These are phyloP conservation scores for Tilletiopsis washingtonensis DNA, from an alignment of 1,284 basidiomycete genomes.

Conservation along the genomic window DNA sequence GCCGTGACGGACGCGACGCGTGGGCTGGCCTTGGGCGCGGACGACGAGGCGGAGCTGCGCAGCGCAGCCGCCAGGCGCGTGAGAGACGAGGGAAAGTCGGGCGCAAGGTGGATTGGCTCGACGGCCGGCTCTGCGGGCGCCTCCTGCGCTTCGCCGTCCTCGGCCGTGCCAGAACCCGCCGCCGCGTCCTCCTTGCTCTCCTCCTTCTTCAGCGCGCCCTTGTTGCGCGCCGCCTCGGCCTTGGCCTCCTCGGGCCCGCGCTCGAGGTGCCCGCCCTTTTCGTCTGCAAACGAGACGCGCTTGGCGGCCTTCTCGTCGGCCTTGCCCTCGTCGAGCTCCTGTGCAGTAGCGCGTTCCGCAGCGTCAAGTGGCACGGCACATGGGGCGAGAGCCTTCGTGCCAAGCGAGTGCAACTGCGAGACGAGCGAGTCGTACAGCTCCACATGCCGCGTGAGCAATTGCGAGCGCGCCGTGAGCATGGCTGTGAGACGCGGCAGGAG, in stretches of 20 bases:
- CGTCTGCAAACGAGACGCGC: too few relatives aligned
- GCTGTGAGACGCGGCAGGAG: constrained; percentile 30
- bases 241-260: too few relatives aligned
- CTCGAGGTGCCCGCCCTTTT: too few relatives aligned
- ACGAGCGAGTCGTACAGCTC: constrained; percentile 24
- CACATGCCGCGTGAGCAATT: constrained; percentile 28
- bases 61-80: constrained; percentile 20
- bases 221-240: too few relatives aligned
- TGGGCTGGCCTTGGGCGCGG: background rate
- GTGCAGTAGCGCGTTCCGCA: too few relatives aligned
- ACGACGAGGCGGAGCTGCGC: constrained; percentile 8
- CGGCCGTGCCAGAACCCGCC: background rate
- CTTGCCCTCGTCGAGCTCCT: background rate
- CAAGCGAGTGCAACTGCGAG: constrained; percentile 30
- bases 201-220: too few relatives aligned
- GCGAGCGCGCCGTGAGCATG: constrained; percentile 29
- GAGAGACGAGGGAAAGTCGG: constrained; percentile 28
- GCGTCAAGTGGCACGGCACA: too few relatives aligned
- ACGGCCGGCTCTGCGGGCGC: too few relatives aligned
- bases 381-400: constrained; percentile 16
- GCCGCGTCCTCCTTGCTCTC: background rate
- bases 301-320: background rate
- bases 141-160: constrained; percentile 10
- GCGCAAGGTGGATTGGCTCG: constrained; percentile 32
- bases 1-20: too few relatives aligned